Evolutionary conservation across 2,329 filamentous ascomycete genomes (phyloP), one percentile per base, ranked within the genome.

Genomic region (Monosporascus cannonballus): DNA sequence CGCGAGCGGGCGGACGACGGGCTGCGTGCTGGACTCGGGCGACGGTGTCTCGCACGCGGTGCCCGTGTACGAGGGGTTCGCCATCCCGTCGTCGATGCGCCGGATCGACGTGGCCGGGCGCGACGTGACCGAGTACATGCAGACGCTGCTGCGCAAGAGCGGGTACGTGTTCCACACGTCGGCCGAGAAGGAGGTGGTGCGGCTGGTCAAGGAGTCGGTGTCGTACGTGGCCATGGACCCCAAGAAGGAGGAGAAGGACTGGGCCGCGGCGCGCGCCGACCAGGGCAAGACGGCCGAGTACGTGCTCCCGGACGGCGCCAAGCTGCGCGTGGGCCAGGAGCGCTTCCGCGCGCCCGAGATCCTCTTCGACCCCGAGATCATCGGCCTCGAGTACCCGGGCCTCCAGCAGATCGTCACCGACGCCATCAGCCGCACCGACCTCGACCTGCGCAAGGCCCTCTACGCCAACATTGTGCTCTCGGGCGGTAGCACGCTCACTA

Each of bases 321-420:
- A 90, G 71, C 82, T 99, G 59, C 68, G 94, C 87, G 82, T 97
- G 69, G 94, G 94, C 47, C 83, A 92, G 54, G 94, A 99, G 73
- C 85, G 94, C 48, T 99, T 97, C 79, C 84, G 94, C 59, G 94
- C 94, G 3, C 91, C 94, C 1, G 94, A 99, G 71, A 97, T 99
- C 62, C 81, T 99, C 27, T 99, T 99, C 71, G 93, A 97, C 64
- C 94, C 94, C 3, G 94, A 97, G 67, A 86, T 99, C 63, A 96
- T 99, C 63, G 91, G 94, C 11, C 85, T 96, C 50, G 94, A 99
- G 73, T 99, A 96, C 74, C 90, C 91, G 6, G 94, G 94, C 55
- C 87, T 99, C 51, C 94, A 99, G 72, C 94, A 99, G 72, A 96
- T 99, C 57, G 90, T 99, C 37, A 92, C 96, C 51, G 94, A 99